Base-by-base conservation (phyloP, 2,329 filamentous ascomycete genomes). In the Calycina marina region DNA sequence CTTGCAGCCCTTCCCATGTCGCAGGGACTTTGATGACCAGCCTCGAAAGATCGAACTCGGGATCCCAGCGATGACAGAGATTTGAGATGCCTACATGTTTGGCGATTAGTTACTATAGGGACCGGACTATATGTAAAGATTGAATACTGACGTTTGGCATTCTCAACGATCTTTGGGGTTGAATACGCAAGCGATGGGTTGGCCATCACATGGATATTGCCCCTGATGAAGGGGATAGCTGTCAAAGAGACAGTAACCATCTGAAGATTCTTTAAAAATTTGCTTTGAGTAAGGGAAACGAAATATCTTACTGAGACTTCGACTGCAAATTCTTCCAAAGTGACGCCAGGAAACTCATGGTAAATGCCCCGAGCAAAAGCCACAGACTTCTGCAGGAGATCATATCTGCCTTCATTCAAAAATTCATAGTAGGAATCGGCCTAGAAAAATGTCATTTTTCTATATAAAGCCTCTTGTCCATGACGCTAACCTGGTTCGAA, bases 11-110 rank as follows among this genome's bases (percentile, higher is more conserved):
- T 44, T 76, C 70, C 63, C 68, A 77, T 0, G 71, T 77, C 5
- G 63, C 59, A 0, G 71, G 68, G 25, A 78, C 66, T 45, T 77
- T 77, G 53, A 77, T 71, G 39, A 67, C 75, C 15, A 77, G 54
- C 17, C 70, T 58, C 6, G 14, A 56, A 3, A 51, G 40, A 34
- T 67, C 58, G 32, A 69, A 59, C 1, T 41, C 40, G 0, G 61
- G 58, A 3, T 58, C 56, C 9, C 69, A 41, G 28, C 55, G 47
- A 28, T 54, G 52, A 46, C 66, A 66, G 18, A 68, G 54, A 4
- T 57, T 51, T 12, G 66, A 48, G 22, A 73, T 63, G 32, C 69
- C 67, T 72, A 26, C 5, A 8, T 31, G 15, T 13, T 9, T 10
- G 5, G 15, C 10, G 22, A 8, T 4, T 17, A 13, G 22, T 11